Evolutionary conservation across 345 rosid species (phyloP), one percentile per base, ranked within the genome.

Genomic region (Gossypium thurberi): DNA sequence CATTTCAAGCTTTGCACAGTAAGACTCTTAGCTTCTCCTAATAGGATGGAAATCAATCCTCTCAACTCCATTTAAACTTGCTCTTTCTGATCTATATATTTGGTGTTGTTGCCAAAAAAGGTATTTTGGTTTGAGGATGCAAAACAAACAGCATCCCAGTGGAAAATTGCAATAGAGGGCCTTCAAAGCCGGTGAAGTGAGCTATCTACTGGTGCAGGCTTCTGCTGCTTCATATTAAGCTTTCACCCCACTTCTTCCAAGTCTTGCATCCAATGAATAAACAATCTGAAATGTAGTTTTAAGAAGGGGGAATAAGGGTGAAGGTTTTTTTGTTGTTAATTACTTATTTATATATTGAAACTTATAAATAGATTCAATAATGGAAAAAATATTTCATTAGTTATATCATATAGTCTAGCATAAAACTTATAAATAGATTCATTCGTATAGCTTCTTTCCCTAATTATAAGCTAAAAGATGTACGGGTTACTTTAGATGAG

Each of bases 101-200:
- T 53, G 48, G 55, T 42, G 64, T 21, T 83, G n/a, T 91, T 90
- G 98, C 98, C 95, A 37, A 94, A 92, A 91, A 94, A 94, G 88
- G 95, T 90, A 26, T 44, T 88, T 84, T 86, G 94, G 43, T 92
- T 94, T 67, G 98, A 94, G 72, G 99, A 94, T 69, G 68, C 91
- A 2, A 94, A 94, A 79, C 98, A 89, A 75, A 89, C 96, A 80
- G 97, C 98, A 15, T 84, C 72, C 81, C 96, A 86, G 71, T 94
- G 98, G 98, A 89, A 92, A 82, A 90, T 88, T 77, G 98, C 98
- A 2, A 94, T 94, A 14, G 98, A 92, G 82, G 80, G 87, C 82
- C 92, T 94, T 75, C 98, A 94, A 81, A 89, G 80, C 71, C 91
- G 81, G 69, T 92, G 90, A 88, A 69, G 72, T 65, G 55, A 53